Base-by-base conservation (phyloP, 2,329 filamentous ascomycete genomes). In the Chaetomium strumarium region DNA sequence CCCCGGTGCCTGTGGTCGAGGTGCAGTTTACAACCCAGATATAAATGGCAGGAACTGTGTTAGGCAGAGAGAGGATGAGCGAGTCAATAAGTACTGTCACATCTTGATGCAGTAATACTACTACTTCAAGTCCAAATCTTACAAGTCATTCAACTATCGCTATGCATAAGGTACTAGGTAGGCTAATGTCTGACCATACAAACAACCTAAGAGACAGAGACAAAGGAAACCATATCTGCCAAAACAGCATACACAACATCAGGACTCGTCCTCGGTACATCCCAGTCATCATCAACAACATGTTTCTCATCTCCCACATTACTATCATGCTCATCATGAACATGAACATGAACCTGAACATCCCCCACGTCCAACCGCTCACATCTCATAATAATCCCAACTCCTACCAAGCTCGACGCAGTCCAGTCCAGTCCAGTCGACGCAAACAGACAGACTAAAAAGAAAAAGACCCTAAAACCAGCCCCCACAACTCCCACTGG, bases 211-310 rank as follows among this genome's bases (percentile, higher is more conserved):
- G 19, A 30, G 31, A 17, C 9, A 20, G 13, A 42, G 24, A 50
- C 38, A 55, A 51, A 46, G 34, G 13, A 48, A 51, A 54, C n/a
- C 46, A 37, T 44, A 44, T 48, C 41, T 29, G 4, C 20, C 12
- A 8, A 13, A 19, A 49, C 46, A 20, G n/a, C 29, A 42, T 30
- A 6, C 31, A 38, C 29, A 36, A n/a, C n/a, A n/a, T n/a, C n/a
- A n/a, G n/a, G n/a, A 7, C 13, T 16, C 17, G 6, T 20, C 10
- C 39, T 12, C 34, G 46, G 30, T 36, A 39, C 37, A 38, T 47
- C 38, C 31, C 8, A 14, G 2, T 41, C 43, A 40, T 39, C 12
- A 41, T n/a, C 37, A 14, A 14, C 46, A 41, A 29, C 24, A 33
- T 19, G 20, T 20, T 29, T 12, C 39, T 29, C 30, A 49, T 42